Evolutionary conservation across 805 yeast genomes (phyloP).

Genomic region (Barnettozyma botsteinii): DNA sequence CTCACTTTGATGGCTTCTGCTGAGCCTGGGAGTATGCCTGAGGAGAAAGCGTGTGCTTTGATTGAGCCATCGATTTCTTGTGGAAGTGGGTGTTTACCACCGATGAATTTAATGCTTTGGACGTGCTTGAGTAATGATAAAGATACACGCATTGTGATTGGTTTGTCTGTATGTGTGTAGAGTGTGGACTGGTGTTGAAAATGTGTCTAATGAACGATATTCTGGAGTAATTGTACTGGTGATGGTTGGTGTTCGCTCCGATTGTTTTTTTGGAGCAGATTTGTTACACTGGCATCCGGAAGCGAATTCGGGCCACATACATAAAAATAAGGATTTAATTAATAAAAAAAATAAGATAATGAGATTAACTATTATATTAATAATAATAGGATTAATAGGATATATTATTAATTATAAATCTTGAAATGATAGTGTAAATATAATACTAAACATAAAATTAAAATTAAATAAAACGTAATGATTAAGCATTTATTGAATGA

Average conservation of each 20-base stretch:
- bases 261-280: not conserved
- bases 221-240: too few species aligned
- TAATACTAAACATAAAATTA: too few species aligned
- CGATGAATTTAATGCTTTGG: slow-evolving; percentile 82
- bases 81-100: slow-evolving; percentile 60
- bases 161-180: not conserved
- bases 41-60: slow-evolving; percentile 37
- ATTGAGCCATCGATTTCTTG: slow-evolving; percentile 35
- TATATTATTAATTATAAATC: too few species aligned
- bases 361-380: too few species aligned
- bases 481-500: slow-evolving; percentile 16
- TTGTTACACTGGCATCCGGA: not conserved
- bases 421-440: too few species aligned
- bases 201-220: too few species aligned
- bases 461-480: too few species aligned
- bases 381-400: too few species aligned
- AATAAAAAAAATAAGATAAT: too few species aligned
- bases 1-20: slow-evolving; percentile 22
- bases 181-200: too few species aligned
- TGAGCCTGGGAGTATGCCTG: slow-evolving; percentile 37
- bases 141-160: slow-evolving; percentile 29
- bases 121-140: slow-evolving; percentile 22
- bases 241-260: not conserved
- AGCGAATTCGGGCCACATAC: slow-evolving; percentile 3
- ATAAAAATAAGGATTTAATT: not conserved